Evolutionary conservation across 2,329 filamentous ascomycete species (phyloP), one percentile per base, ranked within the genome.

Genomic region (Ustilaginoidea virens): DNA sequence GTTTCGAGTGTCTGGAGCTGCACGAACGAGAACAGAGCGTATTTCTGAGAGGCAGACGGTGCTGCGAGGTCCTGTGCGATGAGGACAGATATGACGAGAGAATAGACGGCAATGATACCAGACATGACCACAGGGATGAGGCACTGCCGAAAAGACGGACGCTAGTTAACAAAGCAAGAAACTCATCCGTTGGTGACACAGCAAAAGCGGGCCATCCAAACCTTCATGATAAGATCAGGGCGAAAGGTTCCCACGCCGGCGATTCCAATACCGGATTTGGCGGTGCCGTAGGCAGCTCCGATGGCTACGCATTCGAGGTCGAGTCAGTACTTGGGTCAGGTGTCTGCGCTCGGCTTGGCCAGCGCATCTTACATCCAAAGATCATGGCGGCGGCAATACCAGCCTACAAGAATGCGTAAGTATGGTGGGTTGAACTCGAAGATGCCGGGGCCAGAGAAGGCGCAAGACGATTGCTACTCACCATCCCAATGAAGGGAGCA

Each of bases 41-140:
- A 93, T 49, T 66, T 66, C 33, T 56, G 52, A n/a, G 22, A 23
- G 40, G 67, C 60, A 13, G 58, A 58, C 11, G 77, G 79, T 17
- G 85, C 80, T 28, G 66, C 69, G 52, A 96, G 74, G 53, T 93
- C 83, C 55, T 83, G 79, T 32, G 85, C 82, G 52, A 98, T 98
- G 42, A 98, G 72, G 48, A 98, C 90, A 12, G 87, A 80, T 43
- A 98, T 86, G 47, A 98, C 90, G 43, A 98, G 80, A 29, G 86
- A 82, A 61, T 98, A 98, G 42, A 98, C 90, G 33, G 90, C 90
- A 48, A 98, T 83, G 52, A 98, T 98, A 72, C 90, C 90, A 44
- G 90, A 92, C 90, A 98, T 98, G 63, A 98, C 77, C 40, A 90
- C 80, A 37, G 81, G 80, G 42, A 87, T 86, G 30, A 87, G 62